phyloP scores from a whole-genome alignment of 2,329 filamentous ascomycete species.

The Teratosphaeria viscida region DNA sequence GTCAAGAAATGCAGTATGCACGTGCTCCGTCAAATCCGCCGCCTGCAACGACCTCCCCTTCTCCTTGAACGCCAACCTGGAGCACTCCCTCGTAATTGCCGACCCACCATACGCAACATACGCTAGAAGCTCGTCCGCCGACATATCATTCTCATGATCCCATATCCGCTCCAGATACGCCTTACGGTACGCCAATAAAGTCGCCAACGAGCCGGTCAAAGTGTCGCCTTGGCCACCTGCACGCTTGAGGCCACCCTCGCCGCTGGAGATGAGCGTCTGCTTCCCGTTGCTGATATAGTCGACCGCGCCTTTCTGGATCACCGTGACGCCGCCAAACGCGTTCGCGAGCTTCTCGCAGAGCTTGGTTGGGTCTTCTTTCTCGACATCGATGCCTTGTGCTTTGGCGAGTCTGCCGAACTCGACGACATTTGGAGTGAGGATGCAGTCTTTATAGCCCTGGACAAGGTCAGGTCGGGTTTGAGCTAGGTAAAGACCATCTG shows the following conservation, averaged over 20 bases:
- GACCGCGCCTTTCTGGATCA: constrained; percentile 76
- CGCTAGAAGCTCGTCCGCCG: constrained; percentile 50
- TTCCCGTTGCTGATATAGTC: constrained; percentile 78
- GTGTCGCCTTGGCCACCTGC: constrained; percentile 95
- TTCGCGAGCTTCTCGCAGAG: constrained; percentile 61
- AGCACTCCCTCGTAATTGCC: constrained; percentile 81
- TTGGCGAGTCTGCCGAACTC: constrained; percentile 80
- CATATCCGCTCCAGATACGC: constrained; percentile 79
- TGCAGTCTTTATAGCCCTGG: constrained; percentile 68
- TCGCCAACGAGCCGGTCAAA: constrained; percentile 78
- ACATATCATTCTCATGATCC: constrained; percentile 50
- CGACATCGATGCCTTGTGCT: constrained; percentile 56
- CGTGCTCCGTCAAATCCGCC: constrained; percentile 82
- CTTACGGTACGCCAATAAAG: constrained; percentile 76
- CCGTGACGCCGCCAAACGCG: constrained; percentile 75
- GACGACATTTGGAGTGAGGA: constrained; percentile 89
- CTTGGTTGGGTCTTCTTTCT: constrained; percentile 39
- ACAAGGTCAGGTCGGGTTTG: constrained; percentile 67
- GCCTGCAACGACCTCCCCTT: constrained; percentile 84
- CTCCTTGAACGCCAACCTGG: constrained; percentile 72
- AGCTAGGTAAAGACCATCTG: constrained; percentile 74
- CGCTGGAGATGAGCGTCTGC: constrained; percentile 63
- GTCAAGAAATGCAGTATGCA: constrained; percentile 69
- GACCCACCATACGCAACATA: constrained; percentile 80
- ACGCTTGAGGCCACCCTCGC: constrained; percentile 74